Evolutionary conservation across 345 rosid genomes (phyloP).

Genomic region (Rubroshorea leprosula): DNA sequence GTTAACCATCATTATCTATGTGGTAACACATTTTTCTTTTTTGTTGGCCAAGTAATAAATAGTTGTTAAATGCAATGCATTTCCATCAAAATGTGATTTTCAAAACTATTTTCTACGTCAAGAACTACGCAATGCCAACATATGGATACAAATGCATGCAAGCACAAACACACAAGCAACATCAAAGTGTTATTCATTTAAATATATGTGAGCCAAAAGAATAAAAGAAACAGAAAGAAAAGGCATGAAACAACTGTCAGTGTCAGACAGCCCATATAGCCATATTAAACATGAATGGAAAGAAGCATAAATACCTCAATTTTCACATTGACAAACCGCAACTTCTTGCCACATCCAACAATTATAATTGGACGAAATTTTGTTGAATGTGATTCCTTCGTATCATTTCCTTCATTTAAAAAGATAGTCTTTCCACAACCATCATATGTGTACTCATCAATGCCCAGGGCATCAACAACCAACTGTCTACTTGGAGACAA

Average conservation of each 20-base stretch:
- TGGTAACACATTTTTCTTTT: no score
- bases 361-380: slow-evolving; percentile 70
- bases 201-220: neutral
- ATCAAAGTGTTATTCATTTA: no score
- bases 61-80: slow-evolving; percentile 1
- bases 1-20: neutral
- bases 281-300: slow-evolving; percentile 13
- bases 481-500: slow-evolving; percentile 76
- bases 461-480: slow-evolving; percentile 70
- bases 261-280: slow-evolving; percentile 1
- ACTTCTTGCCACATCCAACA: slow-evolving; percentile 83
- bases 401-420: slow-evolving; percentile 52
- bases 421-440: slow-evolving; percentile 77
- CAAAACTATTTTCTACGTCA: neutral
- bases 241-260: neutral
- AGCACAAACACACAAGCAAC: neutral
- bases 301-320: slow-evolving; percentile 57
- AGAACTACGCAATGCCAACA: neutral
- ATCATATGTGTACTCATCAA: slow-evolving; percentile 82
- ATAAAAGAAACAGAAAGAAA: neutral
- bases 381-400: slow-evolving; percentile 37
- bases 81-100: neutral
- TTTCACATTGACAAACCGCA: slow-evolving; percentile 84
- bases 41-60: no score
- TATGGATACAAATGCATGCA: neutral